Evolutionary conservation across 1,139 yeast species (phyloP).

Genomic region (Hemisphaericaspora xylanilytica): DNA sequence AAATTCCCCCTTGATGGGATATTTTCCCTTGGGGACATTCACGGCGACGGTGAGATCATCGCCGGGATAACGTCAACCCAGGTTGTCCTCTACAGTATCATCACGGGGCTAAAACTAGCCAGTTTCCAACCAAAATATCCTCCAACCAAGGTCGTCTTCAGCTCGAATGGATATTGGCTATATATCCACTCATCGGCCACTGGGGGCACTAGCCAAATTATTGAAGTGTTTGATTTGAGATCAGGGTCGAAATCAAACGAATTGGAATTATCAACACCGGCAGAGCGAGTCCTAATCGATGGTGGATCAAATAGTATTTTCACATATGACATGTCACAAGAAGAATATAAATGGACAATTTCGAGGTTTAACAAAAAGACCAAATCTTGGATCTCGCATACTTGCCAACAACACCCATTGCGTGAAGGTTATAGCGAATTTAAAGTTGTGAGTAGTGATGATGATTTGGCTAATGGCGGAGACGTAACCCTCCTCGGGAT

Average conservation of each 20-base stretch:
- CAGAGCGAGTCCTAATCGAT: slow-evolving; percentile 35
- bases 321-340: slow-evolving; percentile 17
- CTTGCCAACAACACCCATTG: too few species aligned
- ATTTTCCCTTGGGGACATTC: slow-evolving; percentile 30
- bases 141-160: slow-evolving; percentile 33
- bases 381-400: slow-evolving; percentile 34
- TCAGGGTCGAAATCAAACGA: slow-evolving; percentile 37
- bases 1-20: not conserved
- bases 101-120: slow-evolving; percentile 36
- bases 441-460: slow-evolving; percentile 10
- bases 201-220: slow-evolving; percentile 20
- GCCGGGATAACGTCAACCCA: slow-evolving; percentile 32
- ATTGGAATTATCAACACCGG: slow-evolving; percentile 21
- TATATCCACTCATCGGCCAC: slow-evolving; percentile 26
- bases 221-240: slow-evolving; percentile 60
- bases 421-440: slow-evolving; percentile 12
- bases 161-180: slow-evolving; percentile 72
- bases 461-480: slow-evolving; percentile 1
- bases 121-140: slow-evolving; percentile 23
- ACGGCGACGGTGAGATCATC: slow-evolving; percentile 64
- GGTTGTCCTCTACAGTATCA: slow-evolving; percentile 10
- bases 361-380: slow-evolving; percentile 46
- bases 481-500: not conserved
- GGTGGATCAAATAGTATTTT: slow-evolving; percentile 42
- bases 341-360: slow-evolving; percentile 9